Evolutionary conservation across 2,329 filamentous ascomycete species (phyloP).

Genomic region (Trichoderma harzianum): DNA sequence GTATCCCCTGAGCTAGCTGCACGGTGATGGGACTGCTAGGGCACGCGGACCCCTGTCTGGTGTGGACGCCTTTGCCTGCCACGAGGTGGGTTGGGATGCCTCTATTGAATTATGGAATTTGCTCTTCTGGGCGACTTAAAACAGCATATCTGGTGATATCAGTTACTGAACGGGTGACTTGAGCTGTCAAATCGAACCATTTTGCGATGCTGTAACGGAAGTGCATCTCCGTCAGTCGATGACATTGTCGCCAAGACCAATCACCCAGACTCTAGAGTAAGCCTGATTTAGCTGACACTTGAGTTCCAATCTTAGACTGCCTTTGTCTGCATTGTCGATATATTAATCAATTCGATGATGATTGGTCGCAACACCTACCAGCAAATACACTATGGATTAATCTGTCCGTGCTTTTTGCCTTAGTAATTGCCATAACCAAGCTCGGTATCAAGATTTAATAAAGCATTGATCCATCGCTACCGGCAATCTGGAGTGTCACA

Average conservation of each 20-base stretch:
- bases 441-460: neutral
- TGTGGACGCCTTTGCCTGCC: neutral
- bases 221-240: neutral
- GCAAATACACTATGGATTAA: neutral
- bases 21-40: constrained; percentile 13
- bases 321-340: neutral
- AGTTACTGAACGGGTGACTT: neutral
- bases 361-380: neutral
- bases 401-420: neutral
- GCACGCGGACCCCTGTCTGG: neutral
- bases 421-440: neutral
- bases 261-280: too few species aligned
- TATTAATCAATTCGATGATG: neutral
- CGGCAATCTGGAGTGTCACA: neutral
- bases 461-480: neutral
- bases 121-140: neutral
- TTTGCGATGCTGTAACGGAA: neutral
- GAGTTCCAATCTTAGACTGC: neutral
- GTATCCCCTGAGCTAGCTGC: constrained; percentile 16
- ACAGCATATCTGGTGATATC: neutral
- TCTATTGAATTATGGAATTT: neutral
- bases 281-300: neutral
- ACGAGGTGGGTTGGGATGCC: neutral
- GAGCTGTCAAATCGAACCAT: constrained; percentile 2
- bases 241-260: neutral